Percentiles rank a stretch among this genome's conserved stretches.
Evolutionary conservation across 441 rosid species (phyloP).

Genomic region (Populus trichocarpa): DNA sequence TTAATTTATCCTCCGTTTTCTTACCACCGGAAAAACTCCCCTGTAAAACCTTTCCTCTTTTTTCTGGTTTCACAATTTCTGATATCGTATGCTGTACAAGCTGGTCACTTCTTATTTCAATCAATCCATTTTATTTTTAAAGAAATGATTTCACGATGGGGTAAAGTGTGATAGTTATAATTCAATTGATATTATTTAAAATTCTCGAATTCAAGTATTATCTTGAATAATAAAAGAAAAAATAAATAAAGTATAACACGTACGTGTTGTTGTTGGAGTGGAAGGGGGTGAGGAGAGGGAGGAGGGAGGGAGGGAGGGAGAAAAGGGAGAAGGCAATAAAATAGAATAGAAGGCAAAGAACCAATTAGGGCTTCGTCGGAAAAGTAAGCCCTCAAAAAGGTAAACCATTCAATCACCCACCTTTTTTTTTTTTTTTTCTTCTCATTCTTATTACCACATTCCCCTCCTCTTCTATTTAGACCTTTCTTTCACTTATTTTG

Average conservation of each 20-base stretch:
- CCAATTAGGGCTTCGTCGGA: conserved; percentile 34
- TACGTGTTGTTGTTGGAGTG: background rate
- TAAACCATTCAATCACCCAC: conserved; percentile 3
- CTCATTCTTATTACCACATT: background rate
- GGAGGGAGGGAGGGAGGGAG: conserved; percentile 3
- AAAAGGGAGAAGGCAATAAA: background rate
- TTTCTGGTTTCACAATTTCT: too few species aligned
- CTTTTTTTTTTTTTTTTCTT: too few species aligned
- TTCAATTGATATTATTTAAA: too few species aligned
- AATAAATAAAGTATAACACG: background rate
- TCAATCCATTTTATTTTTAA: too few species aligned
- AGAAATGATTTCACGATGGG: too few species aligned
- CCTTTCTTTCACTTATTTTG: background rate
- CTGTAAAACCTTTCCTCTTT: background rate
- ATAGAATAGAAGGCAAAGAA: background rate
- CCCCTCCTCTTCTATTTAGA: background rate
- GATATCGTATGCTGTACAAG: too few species aligned
- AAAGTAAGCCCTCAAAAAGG: conserved; percentile 28
- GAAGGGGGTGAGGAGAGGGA: conserved; percentile 2
- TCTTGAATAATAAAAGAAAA: too few species aligned
- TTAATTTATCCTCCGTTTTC: background rate
- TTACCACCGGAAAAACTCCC: background rate
- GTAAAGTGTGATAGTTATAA: too few species aligned
- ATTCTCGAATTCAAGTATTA: too few species aligned
- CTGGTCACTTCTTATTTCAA: too few species aligned